phyloP scores from a whole-genome alignment of 305 asterid species.

The Fraxinus angustifolia region DNA sequence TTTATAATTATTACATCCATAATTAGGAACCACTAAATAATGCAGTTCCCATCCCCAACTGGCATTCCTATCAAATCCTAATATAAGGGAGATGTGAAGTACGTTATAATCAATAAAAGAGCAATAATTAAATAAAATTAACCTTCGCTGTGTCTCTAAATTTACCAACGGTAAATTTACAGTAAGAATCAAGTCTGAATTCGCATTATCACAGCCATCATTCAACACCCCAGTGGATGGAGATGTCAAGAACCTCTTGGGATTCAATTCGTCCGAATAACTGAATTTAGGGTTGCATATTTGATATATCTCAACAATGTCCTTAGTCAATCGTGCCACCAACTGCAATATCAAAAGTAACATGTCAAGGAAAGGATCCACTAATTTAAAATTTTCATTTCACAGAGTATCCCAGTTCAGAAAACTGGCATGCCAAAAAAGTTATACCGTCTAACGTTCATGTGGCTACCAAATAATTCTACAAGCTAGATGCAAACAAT shows the following conservation, averaged over 20 bases:
- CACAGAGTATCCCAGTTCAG: conserved; percentile 11
- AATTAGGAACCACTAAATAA: background rate
- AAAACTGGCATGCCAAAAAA: conserved; percentile 11
- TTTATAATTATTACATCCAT: background rate
- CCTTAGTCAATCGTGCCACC: conserved; percentile 88
- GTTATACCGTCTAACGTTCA: background rate
- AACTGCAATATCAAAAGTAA: conserved; percentile 50
- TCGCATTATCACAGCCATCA: conserved; percentile 90
- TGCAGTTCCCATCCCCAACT: background rate
- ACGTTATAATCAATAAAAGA: conserved; percentile 12
- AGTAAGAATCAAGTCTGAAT: conserved; percentile 83
- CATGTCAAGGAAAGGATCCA: conserved; percentile 15
- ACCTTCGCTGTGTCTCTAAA: conserved; percentile 74
- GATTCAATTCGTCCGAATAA: conserved; percentile 74
- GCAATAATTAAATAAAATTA: conserved; percentile 25
- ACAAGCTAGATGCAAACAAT: background rate
- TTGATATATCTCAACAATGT: conserved; percentile 76
- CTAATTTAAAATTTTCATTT: conserved; percentile 21
- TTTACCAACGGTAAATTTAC: conserved; percentile 69
- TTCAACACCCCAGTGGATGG: conserved; percentile 80
- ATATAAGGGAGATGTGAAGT: conserved; percentile 12
- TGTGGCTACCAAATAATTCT: background rate
- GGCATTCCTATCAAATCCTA: conserved; percentile 21
- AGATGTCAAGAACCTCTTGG: conserved; percentile 89
- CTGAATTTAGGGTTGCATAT: conserved; percentile 79